Evolutionary conservation across 768 basidiomycete species (phyloP), one percentile per base, ranked within the genome.

Genomic region (Russula sp.): DNA sequence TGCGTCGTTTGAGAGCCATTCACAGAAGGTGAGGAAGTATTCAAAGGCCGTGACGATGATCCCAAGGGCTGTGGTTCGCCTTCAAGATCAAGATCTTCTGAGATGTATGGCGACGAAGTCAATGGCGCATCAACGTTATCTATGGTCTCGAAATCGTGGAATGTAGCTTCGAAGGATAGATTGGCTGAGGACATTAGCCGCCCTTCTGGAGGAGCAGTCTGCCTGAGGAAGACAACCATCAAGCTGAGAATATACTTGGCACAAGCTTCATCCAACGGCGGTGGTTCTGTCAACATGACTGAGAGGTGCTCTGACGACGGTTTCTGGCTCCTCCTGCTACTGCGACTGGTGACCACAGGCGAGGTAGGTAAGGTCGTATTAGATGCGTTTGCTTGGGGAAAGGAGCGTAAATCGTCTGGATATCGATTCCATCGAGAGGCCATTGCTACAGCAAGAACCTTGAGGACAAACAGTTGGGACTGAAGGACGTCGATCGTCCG

Each of bases 381-480:
- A 32, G 75, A 53, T 14, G 72, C 68, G 67, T 78, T 76, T 32
- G 77, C 68, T 18, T 77, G 77, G 20, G 81, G 81, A 35, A 70
- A 70, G 7, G 79, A 71, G 14, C 78, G 74, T 20, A 66, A 69
- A 48, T 73, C 72, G n/a, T 78, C 75, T 6, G 77, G 70, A 53
- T 76, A 75, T n/a, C 76, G 46, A 39, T 75, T 78, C 88, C 88
- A 93, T 36, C 89, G 84, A 16, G 88, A 85, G 5, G 88, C 83
- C 80, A 95, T 84, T 50, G 86, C 83, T 47, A 87, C 78, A 0
- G 87, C 80, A 13, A 96, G 73, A 25, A 94, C 84, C 73, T 94
- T 92, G 68, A 94, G 78, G 42, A 95, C 74, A 67, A 90, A 91
- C 2, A 95, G 77, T 70, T 94, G 90, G 0, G 93, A 94, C 69